Percentiles rank a stretch among this genome's conserved stretches.
These are phyloP conservation scores for Psilocybe cyanescens DNA, from an alignment of 768 basidiomycete species.

Conservation along the genomic window DNA sequence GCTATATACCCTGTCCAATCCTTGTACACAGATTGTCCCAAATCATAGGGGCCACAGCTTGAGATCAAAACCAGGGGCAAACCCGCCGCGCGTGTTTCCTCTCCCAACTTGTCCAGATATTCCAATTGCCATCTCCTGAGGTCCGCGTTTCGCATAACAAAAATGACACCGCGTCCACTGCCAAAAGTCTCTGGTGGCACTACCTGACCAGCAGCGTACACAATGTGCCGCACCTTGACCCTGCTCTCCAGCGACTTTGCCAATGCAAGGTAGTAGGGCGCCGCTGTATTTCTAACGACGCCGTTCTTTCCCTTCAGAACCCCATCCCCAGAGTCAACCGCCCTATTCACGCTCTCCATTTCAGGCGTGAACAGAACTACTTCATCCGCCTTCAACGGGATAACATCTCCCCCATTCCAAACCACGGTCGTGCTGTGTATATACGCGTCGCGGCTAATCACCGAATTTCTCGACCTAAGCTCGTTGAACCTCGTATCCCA, in stretches of 20 bases:
- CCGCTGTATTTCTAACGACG: slow-evolving; percentile 57
- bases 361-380: slow-evolving; percentile 56
- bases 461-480: slow-evolving; percentile 41
- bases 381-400: slow-evolving; percentile 37
- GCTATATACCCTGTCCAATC: slow-evolving; percentile 43
- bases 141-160: slow-evolving; percentile 63
- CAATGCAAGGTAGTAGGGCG: slow-evolving; percentile 56
- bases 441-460: slow-evolving; percentile 53
- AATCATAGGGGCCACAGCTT: slow-evolving; percentile 72
- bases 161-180: slow-evolving; percentile 42
- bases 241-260: slow-evolving; percentile 40
- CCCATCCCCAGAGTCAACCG: slow-evolving; percentile 61
- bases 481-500: slow-evolving; percentile 32
- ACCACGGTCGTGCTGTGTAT: slow-evolving; percentile 48
- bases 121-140: slow-evolving; percentile 48
- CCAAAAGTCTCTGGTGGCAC: slow-evolving; percentile 12
- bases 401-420: slow-evolving; percentile 36
- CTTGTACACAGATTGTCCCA: slow-evolving; percentile 29
- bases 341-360: slow-evolving; percentile 60
- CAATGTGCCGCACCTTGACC: slow-evolving; percentile 42
- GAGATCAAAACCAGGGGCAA: slow-evolving; percentile 53
- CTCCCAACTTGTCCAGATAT: slow-evolving; percentile 36
- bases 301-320: slow-evolving; percentile 45
- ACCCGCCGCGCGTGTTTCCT: slow-evolving; percentile 10
- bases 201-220: slow-evolving; percentile 38